These are phyloP conservation scores for Cymbidium sinense DNA, from an alignment of 106 monocot species.

Conservation along the genomic window DNA sequence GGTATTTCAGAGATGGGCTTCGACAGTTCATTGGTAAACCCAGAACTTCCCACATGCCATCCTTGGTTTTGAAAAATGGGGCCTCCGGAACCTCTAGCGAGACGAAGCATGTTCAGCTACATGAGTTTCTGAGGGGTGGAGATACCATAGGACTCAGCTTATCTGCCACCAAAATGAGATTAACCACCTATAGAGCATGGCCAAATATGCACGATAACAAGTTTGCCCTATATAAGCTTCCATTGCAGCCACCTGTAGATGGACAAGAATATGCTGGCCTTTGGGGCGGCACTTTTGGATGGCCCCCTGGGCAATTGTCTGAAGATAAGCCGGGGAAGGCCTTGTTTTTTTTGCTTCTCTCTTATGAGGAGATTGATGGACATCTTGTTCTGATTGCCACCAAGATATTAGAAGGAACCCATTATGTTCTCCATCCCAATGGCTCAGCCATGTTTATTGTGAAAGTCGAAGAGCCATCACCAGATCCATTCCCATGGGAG, in stretches of 20 bases:
- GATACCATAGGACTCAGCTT: constrained; percentile 47
- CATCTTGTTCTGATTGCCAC: constrained; percentile 46
- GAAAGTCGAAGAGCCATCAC: constrained; percentile 37
- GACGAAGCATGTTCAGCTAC: constrained; percentile 43
- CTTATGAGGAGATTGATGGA: constrained; percentile 56
- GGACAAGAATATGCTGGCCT: constrained; percentile 58
- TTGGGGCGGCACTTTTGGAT: constrained; percentile 87
- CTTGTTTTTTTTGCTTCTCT: constrained; percentile 62
- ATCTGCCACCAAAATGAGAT: constrained; percentile 42
- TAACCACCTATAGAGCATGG: constrained; percentile 66
- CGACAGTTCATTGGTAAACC: constrained; percentile 42
- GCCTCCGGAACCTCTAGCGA: constrained; percentile 9
- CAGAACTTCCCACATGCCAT: background rate
- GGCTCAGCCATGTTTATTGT: constrained; percentile 87
- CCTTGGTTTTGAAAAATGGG: constrained; percentile 3
- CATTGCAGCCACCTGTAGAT: constrained; percentile 22
- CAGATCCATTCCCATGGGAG: constrained; percentile 73
- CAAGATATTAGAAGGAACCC: constrained; percentile 81
- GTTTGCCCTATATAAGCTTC: constrained; percentile 77
- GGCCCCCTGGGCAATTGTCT: constrained; percentile 40
- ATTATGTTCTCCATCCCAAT: constrained; percentile 90
- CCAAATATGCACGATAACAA: constrained; percentile 77
- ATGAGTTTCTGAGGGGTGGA: constrained; percentile 50
- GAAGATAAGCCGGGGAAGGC: constrained; percentile 66
- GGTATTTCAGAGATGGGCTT: constrained; percentile 40